phyloP scores from a whole-genome alignment of 2,329 filamentous ascomycete species.

The Colletotrichum tabaci region DNA sequence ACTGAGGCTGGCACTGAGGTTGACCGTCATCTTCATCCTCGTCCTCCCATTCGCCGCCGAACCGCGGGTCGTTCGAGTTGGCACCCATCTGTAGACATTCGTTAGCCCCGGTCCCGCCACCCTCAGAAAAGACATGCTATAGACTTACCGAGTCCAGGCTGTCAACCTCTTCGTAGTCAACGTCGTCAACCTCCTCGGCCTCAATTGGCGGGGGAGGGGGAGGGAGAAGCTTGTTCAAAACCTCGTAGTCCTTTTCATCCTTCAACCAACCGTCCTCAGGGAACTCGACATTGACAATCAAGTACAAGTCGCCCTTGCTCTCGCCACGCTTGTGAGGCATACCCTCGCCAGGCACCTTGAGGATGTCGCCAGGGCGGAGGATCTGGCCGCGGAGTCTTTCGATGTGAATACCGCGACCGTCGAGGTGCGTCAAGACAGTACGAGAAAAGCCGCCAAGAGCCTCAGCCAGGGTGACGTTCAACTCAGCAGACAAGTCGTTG shows the following conservation, averaged over 20 bases:
- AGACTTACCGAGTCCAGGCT: slow-evolving; percentile 81
- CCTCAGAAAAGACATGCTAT: background rate
- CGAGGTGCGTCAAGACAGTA: slow-evolving; percentile 91
- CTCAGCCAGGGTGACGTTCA: slow-evolving; percentile 87
- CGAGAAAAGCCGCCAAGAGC: slow-evolving; percentile 91
- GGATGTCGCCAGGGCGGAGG: slow-evolving; percentile 84
- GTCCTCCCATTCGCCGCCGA: slow-evolving; percentile 77
- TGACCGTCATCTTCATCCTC: slow-evolving; percentile 77
- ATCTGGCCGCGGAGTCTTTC: slow-evolving; percentile 86
- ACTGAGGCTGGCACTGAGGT: slow-evolving; percentile 83
- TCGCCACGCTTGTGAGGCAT: slow-evolving; percentile 96
- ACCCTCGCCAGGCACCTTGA: slow-evolving; percentile 90
- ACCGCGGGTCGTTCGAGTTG: slow-evolving; percentile 77
- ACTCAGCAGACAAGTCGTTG: slow-evolving; percentile 84
- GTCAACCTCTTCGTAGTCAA: slow-evolving; percentile 86
- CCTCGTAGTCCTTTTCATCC: slow-evolving; percentile 78
- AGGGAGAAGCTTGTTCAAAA: slow-evolving; percentile 83
- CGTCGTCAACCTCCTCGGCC: slow-evolving; percentile 86
- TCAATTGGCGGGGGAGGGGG: slow-evolving; percentile 72
- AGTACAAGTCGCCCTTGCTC: slow-evolving; percentile 86
- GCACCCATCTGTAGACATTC: slow-evolving; percentile 73
- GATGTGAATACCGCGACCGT: slow-evolving; percentile 90
- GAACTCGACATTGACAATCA: slow-evolving; percentile 89
- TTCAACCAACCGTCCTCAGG: slow-evolving; percentile 88
- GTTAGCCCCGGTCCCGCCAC: slow-evolving; percentile 46